Evolutionary conservation across 441 rosid species (phyloP).

Genomic region (Rhodomyrtus psidioides): DNA sequence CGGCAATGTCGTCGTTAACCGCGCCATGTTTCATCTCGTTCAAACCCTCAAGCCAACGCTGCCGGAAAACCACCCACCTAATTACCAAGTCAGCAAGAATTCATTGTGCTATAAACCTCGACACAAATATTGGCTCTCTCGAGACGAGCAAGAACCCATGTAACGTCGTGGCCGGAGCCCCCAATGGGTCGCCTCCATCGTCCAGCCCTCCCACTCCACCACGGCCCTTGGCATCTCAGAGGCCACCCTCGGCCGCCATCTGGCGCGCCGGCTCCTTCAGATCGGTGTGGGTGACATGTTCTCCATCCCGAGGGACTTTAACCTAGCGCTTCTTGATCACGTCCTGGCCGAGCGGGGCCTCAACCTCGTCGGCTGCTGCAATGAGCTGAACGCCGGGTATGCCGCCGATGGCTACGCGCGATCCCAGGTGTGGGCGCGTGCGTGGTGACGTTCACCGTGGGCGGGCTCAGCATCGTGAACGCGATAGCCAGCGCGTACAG

Average conservation of each 20-base stretch:
- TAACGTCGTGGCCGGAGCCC: background rate
- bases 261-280: background rate
- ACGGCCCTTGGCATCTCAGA: background rate
- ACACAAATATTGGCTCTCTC: background rate
- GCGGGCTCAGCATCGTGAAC: background rate
- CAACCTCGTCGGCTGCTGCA: slow-evolving; percentile 22
- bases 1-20: background rate
- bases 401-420: background rate
- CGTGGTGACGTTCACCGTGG: background rate
- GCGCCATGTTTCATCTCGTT: background rate
- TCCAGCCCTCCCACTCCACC: background rate
- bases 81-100: background rate
- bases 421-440: background rate
- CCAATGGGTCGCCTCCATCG: background rate
- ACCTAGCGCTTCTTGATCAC: background rate
- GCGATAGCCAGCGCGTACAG: background rate
- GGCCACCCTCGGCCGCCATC: slow-evolving; percentile 1
- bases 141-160: background rate
- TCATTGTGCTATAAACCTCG: background rate
- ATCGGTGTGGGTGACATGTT: background rate
- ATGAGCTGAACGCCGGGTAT: background rate
- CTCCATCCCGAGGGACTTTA: slow-evolving; percentile 1
- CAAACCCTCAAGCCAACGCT: background rate
- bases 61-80: background rate
- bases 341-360: slow-evolving; percentile 4